phyloP scores from a whole-genome alignment of 441 rosid genomes.

The Gossypium davidsonii region DNA sequence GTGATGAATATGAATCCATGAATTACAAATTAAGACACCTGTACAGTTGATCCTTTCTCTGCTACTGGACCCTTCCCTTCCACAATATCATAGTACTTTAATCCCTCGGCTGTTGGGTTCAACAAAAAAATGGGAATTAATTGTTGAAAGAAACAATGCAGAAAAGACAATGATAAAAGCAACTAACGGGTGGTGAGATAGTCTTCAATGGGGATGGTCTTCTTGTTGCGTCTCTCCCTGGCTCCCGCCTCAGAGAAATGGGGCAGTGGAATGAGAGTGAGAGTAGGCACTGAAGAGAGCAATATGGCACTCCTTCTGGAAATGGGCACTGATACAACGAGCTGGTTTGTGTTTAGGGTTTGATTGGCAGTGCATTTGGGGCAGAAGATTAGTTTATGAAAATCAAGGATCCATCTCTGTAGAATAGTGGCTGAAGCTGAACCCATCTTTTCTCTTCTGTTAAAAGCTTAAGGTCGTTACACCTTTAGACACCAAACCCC shows the following conservation, averaged over 20 bases:
- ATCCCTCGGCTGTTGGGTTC: conserved; percentile 29
- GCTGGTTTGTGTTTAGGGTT: conserved; percentile 21
- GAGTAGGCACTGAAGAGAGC: conserved; percentile 38
- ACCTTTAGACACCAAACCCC: not conserved
- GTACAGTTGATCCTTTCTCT: conserved; percentile 70
- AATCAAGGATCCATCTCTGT: conserved; percentile 20
- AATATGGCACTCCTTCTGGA: conserved; percentile 54
- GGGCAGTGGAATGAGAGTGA: conserved; percentile 34
- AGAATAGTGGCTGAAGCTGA: conserved; percentile 25
- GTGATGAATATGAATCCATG: not conserved
- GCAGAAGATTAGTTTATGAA: conserved; percentile 16
- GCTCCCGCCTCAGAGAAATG: conserved; percentile 56
- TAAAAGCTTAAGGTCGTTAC: not conserved
- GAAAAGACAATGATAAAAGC: not conserved
- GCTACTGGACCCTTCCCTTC: conserved; percentile 83
- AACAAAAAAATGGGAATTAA: not conserved
- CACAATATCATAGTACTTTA: conserved; percentile 73
- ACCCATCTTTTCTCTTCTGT: not conserved
- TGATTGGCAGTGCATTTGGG: conserved; percentile 9
- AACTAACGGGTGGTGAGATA: conserved; percentile 49
- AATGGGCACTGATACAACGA: conserved; percentile 31
- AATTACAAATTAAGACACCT: conserved; percentile 33
- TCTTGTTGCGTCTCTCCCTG: conserved; percentile 58
- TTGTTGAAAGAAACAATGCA: not conserved
- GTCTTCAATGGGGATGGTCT: conserved; percentile 63